Evolutionary conservation across 352 stramenopile species (phyloP), one percentile per base, ranked within the genome.

Genomic region (Globisporangium emineosum): DNA sequence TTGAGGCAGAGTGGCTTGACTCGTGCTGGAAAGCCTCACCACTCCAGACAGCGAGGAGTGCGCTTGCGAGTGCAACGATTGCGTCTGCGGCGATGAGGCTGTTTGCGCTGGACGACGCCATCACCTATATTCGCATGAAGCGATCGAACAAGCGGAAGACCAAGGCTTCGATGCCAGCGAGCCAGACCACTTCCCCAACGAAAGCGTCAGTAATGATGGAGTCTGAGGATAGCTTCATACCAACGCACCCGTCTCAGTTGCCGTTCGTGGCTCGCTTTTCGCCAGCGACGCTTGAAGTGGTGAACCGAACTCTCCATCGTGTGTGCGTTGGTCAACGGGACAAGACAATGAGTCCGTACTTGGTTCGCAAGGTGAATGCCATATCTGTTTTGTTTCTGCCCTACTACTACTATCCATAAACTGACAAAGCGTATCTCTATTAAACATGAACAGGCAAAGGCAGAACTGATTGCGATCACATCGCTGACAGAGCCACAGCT

Each of bases 1-100:
- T 95, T 50, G 87, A 95, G 47, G 73, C 62, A 7, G 87, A 95
- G 45, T 93, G 79, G 78, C 71, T 95, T 13, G 87, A 95, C 60
- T 70, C 83, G 3, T 75, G 74, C 30, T 95, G 81, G 81, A 93
- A 91, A 57, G 75, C 82, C 3, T 86, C 86, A 6, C 75, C 74
- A 9, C 63, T 93, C 35, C 80, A 83, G 33, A 87, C 83, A 3
- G 78, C 81, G 12, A 80, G 84, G 50, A 82, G 77, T 37, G 77
- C 82, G 4, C 71, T 93, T 37, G 60, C 70, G 23, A 85, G 62
- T 17, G 78, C 77, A 1, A 95, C 85, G 1, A 81, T 93, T 50
- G 84, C 87, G 8, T 93, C 83, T 2, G 76, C 76, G 30, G 85
- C 84, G 0, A 86, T 93, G 80, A 80, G 85, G 15, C 33, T 94